Conservation (phyloP, 2,329 filamentous ascomycete species). For the Alternaria novae-zelandiae region DNA sequence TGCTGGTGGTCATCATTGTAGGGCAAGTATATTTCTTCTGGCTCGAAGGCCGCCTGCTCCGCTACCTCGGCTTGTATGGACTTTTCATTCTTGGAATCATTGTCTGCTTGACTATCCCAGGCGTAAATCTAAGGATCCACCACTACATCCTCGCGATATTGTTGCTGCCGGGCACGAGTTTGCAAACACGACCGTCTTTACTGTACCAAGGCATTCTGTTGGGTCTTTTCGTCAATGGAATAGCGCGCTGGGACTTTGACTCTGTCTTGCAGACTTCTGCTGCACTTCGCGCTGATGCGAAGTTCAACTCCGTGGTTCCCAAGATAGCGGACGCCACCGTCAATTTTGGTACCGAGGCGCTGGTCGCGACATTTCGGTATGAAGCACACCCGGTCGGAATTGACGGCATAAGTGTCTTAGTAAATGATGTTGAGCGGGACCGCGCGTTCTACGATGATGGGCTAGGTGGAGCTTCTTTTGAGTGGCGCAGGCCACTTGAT, state of each 20-base stretch:
- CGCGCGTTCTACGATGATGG: slow-evolving; percentile 36
- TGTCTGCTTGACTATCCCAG: slow-evolving; percentile 73
- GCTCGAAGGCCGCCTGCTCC: slow-evolving; percentile 78
- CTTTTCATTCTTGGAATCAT: slow-evolving; percentile 71
- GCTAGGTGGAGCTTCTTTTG: slow-evolving; percentile 18
- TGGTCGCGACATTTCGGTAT: slow-evolving; percentile 65
- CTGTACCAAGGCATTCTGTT: slow-evolving; percentile 46
- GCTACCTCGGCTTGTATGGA: slow-evolving; percentile 78
- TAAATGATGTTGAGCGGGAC: slow-evolving; percentile 80
- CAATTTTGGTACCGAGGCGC: slow-evolving; percentile 49
- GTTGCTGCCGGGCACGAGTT: slow-evolving; percentile 43
- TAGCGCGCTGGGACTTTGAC: slow-evolving; percentile 48
- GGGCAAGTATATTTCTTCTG: slow-evolving; percentile 88
- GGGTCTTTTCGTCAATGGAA: slow-evolving; percentile 46
- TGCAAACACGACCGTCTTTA: slow-evolving; percentile 45
- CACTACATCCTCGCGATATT: slow-evolving; percentile 60
- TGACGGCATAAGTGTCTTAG: slow-evolving; percentile 78
- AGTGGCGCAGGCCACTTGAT: slow-evolving; percentile 51
- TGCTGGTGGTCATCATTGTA: slow-evolving; percentile 70
- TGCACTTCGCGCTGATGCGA: slow-evolving; percentile 65
- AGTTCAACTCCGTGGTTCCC: slow-evolving; percentile 66
- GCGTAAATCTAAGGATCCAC: slow-evolving; percentile 83
- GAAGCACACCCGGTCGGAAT: slow-evolving; percentile 55
- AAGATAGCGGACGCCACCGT: slow-evolving; percentile 33
- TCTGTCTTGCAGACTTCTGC: slow-evolving; percentile 80